Conservation (phyloP, 148 eudicot genomes). For the Rhododendron ovatum region DNA sequence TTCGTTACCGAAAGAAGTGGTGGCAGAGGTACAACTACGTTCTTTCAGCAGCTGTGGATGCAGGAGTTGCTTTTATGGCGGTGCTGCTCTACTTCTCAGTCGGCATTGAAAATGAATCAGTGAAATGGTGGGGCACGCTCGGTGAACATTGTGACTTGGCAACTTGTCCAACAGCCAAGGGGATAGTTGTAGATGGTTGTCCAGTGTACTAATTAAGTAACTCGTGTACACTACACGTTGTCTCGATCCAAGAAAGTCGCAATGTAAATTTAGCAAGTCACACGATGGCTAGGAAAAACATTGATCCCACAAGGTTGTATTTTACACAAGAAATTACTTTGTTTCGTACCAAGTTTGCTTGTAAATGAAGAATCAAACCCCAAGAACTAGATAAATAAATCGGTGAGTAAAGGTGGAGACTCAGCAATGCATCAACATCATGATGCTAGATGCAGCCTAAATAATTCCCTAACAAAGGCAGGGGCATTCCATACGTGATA, state of each 20-base stretch:
- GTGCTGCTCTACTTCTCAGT: conserved; percentile 70
- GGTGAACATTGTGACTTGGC: conserved; percentile 90
- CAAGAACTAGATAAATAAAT: too few species aligned
- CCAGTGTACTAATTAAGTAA: conserved; percentile 35
- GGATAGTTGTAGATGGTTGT: conserved; percentile 67
- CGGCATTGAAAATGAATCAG: conserved; percentile 53
- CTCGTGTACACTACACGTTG: conserved; percentile 11
- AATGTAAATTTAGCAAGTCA: background rate
- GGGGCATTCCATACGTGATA: background rate
- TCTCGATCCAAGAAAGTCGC: background rate
- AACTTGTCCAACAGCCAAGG: conserved; percentile 84
- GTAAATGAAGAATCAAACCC: background rate
- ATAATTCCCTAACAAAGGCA: background rate
- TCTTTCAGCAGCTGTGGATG: conserved; percentile 91
- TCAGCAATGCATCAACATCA: background rate
- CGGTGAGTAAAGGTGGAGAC: background rate
- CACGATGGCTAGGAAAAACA: background rate
- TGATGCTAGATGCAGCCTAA: background rate
- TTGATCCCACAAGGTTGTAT: background rate
- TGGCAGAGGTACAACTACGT: conserved; percentile 97
- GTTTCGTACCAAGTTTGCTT: background rate
- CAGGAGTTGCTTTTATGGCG: conserved; percentile 98
- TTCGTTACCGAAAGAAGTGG: conserved; percentile 80
- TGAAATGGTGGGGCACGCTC: conserved; percentile 89
- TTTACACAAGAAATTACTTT: background rate